Base-by-base conservation (phyloP, 257 asterid species). In the Petrea volubilis region DNA sequence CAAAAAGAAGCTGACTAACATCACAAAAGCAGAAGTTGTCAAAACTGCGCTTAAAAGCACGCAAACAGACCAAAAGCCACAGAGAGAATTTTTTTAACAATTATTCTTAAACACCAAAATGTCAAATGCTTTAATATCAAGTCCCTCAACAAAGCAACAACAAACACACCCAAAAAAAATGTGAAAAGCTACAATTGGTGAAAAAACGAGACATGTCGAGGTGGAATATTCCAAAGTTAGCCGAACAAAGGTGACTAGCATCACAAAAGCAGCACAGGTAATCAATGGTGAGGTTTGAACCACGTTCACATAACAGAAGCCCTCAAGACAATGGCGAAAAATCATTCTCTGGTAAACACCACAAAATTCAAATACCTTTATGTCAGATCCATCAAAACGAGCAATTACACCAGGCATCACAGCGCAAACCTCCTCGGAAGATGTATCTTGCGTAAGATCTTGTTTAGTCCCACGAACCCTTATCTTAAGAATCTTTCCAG, bases 341-440 rank as follows among this genome's bases (percentile, higher is more conserved):
- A 21, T 43, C 17, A 60, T 29, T 46, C 2, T 61, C 25, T 9
- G 53, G 36, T 33, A 61, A 56, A 5, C 34, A 55, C 36, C 29
- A 43, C 28, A 34, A 62, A 40, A 13, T 28, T 12, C 11, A 29
- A 50, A n/a, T 40, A 95, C 98, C 98, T 85, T 92, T 71, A 95
- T 85, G 63, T 92, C 96, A 44, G 96, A 84, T 74, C 98, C 99
- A 70, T 90, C 97, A 77, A 94, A 83, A 15, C 97, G 92, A 60
- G 96, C 97, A 81, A 94, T 67, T 34, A 85, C 89, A 44, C 95
- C 91, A 15, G 90, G 81, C 96, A 89, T 85, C 76, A 94, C 95
- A 60, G 88, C 80, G 51, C 99, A 91, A 77, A 94, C 89, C 83
- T 89, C 98, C 84, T 92, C 96, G 6, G 86, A 75, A 0, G 96